Evolutionary conservation across 2,329 filamentous ascomycete species (phyloP).

Genomic region (Incumbomyces lentus): DNA sequence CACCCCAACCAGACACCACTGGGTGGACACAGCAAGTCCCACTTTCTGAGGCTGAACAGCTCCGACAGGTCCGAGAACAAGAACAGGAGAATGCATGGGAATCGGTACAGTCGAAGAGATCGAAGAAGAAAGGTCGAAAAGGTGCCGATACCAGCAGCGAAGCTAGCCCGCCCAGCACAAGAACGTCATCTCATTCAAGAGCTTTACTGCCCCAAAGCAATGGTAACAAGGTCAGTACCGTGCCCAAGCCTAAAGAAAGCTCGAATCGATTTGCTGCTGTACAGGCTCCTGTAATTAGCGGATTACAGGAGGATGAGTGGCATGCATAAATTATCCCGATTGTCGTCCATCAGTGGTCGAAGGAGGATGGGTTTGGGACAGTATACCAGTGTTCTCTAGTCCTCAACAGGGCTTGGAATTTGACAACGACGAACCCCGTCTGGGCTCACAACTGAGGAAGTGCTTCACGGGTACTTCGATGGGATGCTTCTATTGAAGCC

Average conservation of each 20-base stretch:
- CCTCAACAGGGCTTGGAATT: too few species aligned
- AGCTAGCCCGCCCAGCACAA: conserved; percentile 23
- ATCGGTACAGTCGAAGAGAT: conserved; percentile 49
- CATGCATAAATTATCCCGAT: conserved; percentile 5
- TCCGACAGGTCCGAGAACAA: conserved; percentile 41
- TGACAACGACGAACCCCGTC: too few species aligned
- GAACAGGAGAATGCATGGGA: conserved; percentile 48
- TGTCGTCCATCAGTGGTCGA: too few species aligned
- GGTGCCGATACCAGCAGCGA: conserved; percentile 37
- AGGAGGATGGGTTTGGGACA: too few species aligned
- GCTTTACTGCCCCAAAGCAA: conserved; percentile 8
- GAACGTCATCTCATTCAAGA: neutral
- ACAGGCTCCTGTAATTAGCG: conserved; percentile 5
- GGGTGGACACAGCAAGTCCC: conserved; percentile 39
- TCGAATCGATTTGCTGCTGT: conserved; percentile 18
- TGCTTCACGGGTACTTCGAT: too few species aligned
- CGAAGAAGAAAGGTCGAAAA: conserved; percentile 40
- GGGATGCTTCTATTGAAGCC: too few species aligned
- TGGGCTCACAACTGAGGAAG: too few species aligned
- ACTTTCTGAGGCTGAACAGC: conserved; percentile 46
- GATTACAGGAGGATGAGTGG: conserved; percentile 19
- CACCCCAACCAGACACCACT: conserved; percentile 12
- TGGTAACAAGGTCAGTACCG: conserved; percentile 10
- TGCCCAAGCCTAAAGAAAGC: conserved; percentile 8
- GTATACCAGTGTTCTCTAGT: too few species aligned